Evolutionary conservation across 768 basidiomycete genomes (phyloP).

Genomic region (Lyophyllum semitale): DNA sequence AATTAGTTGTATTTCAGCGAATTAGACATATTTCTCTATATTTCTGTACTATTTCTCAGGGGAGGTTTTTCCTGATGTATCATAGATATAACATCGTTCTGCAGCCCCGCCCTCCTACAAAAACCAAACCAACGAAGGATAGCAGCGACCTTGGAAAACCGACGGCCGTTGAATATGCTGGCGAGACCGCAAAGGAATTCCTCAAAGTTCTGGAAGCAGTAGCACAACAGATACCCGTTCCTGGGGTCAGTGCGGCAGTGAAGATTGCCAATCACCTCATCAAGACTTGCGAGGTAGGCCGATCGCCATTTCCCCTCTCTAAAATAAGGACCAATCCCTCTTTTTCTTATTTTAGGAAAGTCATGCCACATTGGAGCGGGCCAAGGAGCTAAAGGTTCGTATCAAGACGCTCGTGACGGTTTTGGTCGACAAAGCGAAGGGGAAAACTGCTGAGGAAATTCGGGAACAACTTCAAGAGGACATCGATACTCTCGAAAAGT

Average conservation of each 20-base stretch:
- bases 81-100: too few relatives aligned
- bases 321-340: too few relatives aligned
- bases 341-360: too few relatives aligned
- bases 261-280: background rate
- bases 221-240: conserved; percentile 2
- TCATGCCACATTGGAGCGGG: background rate
- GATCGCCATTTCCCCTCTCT: too few relatives aligned
- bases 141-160: too few relatives aligned
- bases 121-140: too few relatives aligned
- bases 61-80: too few relatives aligned
- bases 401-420: background rate
- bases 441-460: background rate
- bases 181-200: background rate
- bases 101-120: too few relatives aligned
- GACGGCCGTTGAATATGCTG: background rate
- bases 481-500: background rate
- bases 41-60: too few relatives aligned
- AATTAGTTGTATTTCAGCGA: too few relatives aligned
- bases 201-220: conserved; percentile 1
- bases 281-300: background rate
- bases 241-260: conserved; percentile 3
- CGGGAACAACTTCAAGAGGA: background rate
- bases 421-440: conserved; percentile 2
- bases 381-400: conserved; percentile 1
- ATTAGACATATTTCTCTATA: too few relatives aligned